Evolutionary conservation across 2,329 filamentous ascomycete genomes (phyloP), one percentile per base, ranked within the genome.

Genomic region (Aureobasidium sp.): DNA sequence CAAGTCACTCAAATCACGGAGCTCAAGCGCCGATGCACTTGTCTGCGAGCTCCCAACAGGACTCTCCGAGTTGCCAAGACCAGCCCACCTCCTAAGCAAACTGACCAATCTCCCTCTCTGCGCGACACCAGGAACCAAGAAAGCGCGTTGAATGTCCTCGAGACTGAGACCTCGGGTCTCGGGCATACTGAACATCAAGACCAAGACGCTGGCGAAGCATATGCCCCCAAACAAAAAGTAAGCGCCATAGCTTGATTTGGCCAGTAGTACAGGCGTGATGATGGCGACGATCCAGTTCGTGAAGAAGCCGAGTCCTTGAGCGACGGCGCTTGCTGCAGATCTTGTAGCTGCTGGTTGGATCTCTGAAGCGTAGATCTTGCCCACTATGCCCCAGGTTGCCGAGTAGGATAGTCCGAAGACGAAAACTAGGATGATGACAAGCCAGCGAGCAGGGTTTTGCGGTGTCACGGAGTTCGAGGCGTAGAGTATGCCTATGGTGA

Each of bases 361-460:
- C 70, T 85, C 83, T 4, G 77, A 77, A 1, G 79, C 78, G 62
- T 84, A 85, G 14, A 85, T 79, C 64, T 82, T 81, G 51, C 81
- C 75, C 0, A 79, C 77, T n/a, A 85, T 79, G 0, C 74, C 81
- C 81, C 82, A 85, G 0, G 79, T 79, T 0, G 71, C 72, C 20
- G 72, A 74, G 63, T 79, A 82, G 0, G 73, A 73, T 5, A 82
- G 69, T 0, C 77, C 75, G 57, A 81, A 82, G 0, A 77, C 66
- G 65, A 79, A 82, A 17, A 82, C 78, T 7, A 73, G 69, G 2
- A 79, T 71, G n/a, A 82, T 75, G 11, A 82, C 78, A 11, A 80
- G 68, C 78, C 79, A 82, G 45, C 77, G 68, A 0, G 73, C 78
- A 4, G 69, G 45, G 15, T 58, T 51, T 22, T 41, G 64, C 47